Conservation (phyloP, 305 asterid species). For the Rubia tinctorum region DNA sequence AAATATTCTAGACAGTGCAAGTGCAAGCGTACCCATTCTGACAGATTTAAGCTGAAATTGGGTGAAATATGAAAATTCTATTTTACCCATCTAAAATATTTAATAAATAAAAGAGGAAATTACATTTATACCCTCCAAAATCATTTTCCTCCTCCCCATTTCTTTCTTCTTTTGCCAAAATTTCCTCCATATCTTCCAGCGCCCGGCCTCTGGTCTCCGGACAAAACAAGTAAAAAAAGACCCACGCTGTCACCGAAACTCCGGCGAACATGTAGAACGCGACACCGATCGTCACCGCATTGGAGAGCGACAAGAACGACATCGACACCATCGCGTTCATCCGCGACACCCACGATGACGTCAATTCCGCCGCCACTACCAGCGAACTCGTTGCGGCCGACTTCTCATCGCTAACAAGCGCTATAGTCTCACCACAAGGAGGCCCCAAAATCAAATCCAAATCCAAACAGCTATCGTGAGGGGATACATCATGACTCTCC, state of each 20-base stretch:
- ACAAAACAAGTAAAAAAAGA: constrained; percentile 46
- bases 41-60: too few species aligned
- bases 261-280: constrained; percentile 55
- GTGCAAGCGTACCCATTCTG: too few species aligned
- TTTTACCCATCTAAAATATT: too few species aligned
- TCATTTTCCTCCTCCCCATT: too few species aligned
- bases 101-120: too few species aligned
- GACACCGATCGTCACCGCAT: constrained; percentile 62
- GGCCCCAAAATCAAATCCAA: too few species aligned
- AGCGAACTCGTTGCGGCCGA: neutral
- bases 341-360: neutral
- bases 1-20: too few species aligned
- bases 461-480: too few species aligned
- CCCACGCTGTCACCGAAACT: constrained; percentile 46
- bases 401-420: too few species aligned
- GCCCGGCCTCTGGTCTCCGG: constrained; percentile 77
- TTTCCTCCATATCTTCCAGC: constrained; percentile 70
- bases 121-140: too few species aligned
- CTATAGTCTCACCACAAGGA: too few species aligned
- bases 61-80: too few species aligned
- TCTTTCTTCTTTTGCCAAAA: constrained; percentile 27
- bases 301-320: constrained; percentile 55
- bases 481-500: neutral
- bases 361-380: neutral
- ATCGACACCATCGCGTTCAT: constrained; percentile 72